Conservation (phyloP, 1,139 yeast genomes). For the Suhomyces maxii region DNA sequence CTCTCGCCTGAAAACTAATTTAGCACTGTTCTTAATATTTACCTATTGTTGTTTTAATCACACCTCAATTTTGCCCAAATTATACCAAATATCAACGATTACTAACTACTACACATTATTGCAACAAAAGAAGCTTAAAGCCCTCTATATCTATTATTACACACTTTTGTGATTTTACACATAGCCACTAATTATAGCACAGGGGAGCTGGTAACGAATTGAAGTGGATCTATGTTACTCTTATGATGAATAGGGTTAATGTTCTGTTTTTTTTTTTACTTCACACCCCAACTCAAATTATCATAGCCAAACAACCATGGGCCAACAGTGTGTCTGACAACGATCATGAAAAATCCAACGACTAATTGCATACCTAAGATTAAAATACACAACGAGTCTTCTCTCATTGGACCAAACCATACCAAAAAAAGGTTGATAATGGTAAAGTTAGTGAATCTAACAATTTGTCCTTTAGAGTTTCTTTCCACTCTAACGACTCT, state of each 20-base stretch:
- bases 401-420: constrained; percentile 87
- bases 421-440: constrained; percentile 79
- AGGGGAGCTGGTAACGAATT: no score
- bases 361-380: constrained; percentile 63
- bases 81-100: no score
- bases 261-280: constrained; percentile 15
- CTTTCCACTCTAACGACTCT: constrained; percentile 51
- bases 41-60: no score
- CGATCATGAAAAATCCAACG: constrained; percentile 66
- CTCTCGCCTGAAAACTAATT: no score
- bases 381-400: constrained; percentile 65
- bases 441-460: constrained; percentile 77
- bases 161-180: no score
- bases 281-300: constrained; percentile 58
- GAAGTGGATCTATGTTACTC: no score
- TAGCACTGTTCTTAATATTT: no score
- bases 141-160: background rate
- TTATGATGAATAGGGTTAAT: no score
- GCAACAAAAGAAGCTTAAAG: no score
- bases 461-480: constrained; percentile 33
- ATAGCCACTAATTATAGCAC: no score
- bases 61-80: no score
- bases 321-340: constrained; percentile 80
- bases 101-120: no score
- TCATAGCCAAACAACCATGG: constrained; percentile 88